Conservation (phyloP, 176 grass and related monocot genomes). For the Oryza officinalis region DNA sequence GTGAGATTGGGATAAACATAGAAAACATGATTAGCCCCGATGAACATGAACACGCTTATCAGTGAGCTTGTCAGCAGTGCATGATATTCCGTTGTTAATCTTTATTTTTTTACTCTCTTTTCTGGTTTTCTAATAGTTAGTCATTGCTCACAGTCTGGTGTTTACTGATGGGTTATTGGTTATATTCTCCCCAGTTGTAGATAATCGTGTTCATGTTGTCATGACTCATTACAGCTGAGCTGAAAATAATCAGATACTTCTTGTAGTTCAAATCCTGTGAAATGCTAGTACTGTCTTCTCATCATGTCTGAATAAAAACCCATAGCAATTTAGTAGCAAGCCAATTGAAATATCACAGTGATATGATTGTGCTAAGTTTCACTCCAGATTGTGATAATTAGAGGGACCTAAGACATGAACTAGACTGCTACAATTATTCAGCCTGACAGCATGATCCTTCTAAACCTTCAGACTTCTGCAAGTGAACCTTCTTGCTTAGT, state of each 20-base stretch:
- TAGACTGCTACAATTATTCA: not conserved
- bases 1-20: constrained; percentile 34
- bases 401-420: not conserved
- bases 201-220: not conserved
- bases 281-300: too few species aligned
- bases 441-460: not conserved
- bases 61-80: constrained; percentile 24
- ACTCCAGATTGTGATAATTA: too few species aligned
- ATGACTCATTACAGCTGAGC: not conserved
- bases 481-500: not conserved
- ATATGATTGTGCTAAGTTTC: too few species aligned
- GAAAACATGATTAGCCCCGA: not conserved
- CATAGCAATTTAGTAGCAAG: too few species aligned
- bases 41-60: not conserved
- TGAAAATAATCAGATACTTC: not conserved
- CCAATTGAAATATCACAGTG: too few species aligned
- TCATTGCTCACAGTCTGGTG: not conserved
- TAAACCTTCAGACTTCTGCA: not conserved
- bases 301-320: too few species aligned
- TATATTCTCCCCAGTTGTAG: not conserved
- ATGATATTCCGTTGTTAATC: constrained; percentile 17
- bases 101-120: too few species aligned
- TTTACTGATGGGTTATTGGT: not conserved
- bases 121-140: not conserved
- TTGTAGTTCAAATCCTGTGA: too few species aligned